Percentiles rank a stretch among this genome's conserved stretches.
phyloP scores from a whole-genome alignment of 2,329 filamentous ascomycete genomes.

The Talaromyces albobiverticillius region DNA sequence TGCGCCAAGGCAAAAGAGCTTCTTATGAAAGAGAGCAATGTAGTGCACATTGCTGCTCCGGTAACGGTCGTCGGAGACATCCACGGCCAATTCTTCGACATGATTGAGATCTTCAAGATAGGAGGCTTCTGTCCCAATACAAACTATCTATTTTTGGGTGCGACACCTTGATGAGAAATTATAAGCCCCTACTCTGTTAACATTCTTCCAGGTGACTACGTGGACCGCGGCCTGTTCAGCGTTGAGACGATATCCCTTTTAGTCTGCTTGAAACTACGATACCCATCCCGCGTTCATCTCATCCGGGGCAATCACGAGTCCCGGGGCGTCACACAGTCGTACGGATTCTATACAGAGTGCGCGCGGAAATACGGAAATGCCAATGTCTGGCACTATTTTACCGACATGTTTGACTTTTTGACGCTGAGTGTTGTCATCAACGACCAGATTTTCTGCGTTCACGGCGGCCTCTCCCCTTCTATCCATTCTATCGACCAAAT shows the following conservation, averaged over 20 bases:
- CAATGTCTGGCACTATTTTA: constrained; percentile 99
- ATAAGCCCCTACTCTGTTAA: constrained; percentile 8
- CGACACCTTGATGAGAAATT: constrained; percentile 16
- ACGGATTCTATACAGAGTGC: constrained; percentile 98
- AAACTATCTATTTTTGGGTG: constrained; percentile 96
- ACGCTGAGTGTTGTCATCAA: constrained; percentile 97
- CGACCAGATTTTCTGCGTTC: constrained; percentile 98
- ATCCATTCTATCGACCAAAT: constrained; percentile 99
- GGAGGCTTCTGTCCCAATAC: constrained; percentile 96
- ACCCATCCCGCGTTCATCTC: constrained; percentile 90
- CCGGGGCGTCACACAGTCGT: constrained; percentile 94
- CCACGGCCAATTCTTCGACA: constrained; percentile 97
- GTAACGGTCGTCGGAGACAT: constrained; percentile 98
- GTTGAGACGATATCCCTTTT: constrained; percentile 98
- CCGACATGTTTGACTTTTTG: constrained; percentile 99
- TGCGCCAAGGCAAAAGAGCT: constrained; percentile 99
- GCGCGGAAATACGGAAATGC: constrained; percentile 97
- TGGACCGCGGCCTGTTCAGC: constrained; percentile 96
- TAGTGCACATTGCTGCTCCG: constrained; percentile 92
- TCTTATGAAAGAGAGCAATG: constrained; percentile 99
- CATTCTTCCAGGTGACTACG: constrained; percentile 77
- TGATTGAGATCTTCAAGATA: constrained; percentile 99
- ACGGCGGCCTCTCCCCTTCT: constrained; percentile 83
- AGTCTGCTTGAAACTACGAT: constrained; percentile 94
- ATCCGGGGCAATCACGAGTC: constrained; percentile 98